Percentiles rank a stretch among this genome's conserved stretches.
phyloP scores from a whole-genome alignment of 768 basidiomycete species.

The Kwoniella botswanensis region DNA sequence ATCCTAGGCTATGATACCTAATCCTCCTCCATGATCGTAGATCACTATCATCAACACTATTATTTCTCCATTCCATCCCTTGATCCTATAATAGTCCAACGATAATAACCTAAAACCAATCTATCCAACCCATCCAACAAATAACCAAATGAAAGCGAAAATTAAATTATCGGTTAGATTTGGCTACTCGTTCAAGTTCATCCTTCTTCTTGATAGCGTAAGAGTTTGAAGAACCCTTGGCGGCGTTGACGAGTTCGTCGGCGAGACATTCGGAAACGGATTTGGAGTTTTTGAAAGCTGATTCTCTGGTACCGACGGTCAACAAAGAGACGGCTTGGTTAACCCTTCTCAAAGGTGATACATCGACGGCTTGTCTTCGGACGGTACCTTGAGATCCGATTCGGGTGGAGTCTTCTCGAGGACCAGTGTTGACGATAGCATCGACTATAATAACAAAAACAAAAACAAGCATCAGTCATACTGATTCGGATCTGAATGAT shows the following conservation, averaged over 20 bases:
- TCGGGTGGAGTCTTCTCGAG: constrained; percentile 99
- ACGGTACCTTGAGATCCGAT: constrained; percentile 99
- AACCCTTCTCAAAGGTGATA: constrained; percentile 95
- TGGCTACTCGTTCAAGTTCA: constrained; percentile 99
- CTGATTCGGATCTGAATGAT: neutral
- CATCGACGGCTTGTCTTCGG: constrained; percentile 99
- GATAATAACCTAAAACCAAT: neutral
- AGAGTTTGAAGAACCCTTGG: constrained; percentile 99
- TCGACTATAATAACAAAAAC: constrained; percentile 65
- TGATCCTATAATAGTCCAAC: neutral
- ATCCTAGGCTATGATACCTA: constrained; percentile 1
- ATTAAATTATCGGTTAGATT: constrained; percentile 96
- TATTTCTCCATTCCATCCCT: neutral
- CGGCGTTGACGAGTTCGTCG: constrained; percentile 99
- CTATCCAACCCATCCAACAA: neutral
- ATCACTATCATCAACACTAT: neutral
- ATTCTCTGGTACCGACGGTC: constrained; percentile 97
- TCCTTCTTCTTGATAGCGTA: constrained; percentile 99
- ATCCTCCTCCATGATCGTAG: neutral
- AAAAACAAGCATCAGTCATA: neutral
- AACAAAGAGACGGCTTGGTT: constrained; percentile 96
- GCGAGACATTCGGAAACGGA: constrained; percentile 98
- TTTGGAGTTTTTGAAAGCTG: constrained; percentile 99
- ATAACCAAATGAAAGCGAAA: constrained; percentile 5
- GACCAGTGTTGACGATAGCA: constrained; percentile 99